Evolutionary conservation across 306 rosid genomes (phyloP).

Genomic region (Begonia fuchsioides): DNA sequence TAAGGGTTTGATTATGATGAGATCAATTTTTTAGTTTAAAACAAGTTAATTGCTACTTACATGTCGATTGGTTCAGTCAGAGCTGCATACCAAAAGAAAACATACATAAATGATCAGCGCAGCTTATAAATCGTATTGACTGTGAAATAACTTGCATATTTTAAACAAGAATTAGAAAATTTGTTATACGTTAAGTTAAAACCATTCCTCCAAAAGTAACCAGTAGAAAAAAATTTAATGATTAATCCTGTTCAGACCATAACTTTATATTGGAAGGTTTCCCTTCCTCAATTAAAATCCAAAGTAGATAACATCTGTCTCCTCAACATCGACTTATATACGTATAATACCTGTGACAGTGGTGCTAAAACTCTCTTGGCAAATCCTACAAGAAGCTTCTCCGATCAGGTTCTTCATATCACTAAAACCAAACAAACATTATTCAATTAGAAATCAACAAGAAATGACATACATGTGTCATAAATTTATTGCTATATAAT

Average conservation of each 20-base stretch:
- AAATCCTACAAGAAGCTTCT: slow-evolving; percentile 71
- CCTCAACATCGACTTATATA: too few species aligned
- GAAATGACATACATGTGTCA: slow-evolving; percentile 1
- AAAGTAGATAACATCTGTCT: not conserved
- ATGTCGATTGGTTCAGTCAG: slow-evolving; percentile 74
- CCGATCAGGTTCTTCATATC: slow-evolving; percentile 84
- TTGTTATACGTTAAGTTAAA: too few species aligned
- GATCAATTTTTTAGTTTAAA: not conserved
- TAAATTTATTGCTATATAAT: not conserved
- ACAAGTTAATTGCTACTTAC: slow-evolving; percentile 24
- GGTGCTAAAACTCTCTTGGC: slow-evolving; percentile 79
- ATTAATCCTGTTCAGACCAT: too few species aligned
- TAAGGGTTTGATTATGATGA: not conserved
- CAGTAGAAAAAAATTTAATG: too few species aligned
- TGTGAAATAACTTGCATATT: not conserved
- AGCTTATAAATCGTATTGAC: not conserved
- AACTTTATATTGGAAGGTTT: too few species aligned
- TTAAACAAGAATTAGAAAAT: not conserved
- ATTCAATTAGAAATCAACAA: not conserved
- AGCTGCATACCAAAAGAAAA: slow-evolving; percentile 32
- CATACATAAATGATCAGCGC: slow-evolving; percentile 3
- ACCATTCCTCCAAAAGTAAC: too few species aligned
- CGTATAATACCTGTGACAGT: slow-evolving; percentile 38
- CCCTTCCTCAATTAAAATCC: not conserved
- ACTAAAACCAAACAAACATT: slow-evolving; percentile 28